Base-by-base conservation (phyloP, 2,329 filamentous ascomycete species). In the Paecilomyces formosus region DNA sequence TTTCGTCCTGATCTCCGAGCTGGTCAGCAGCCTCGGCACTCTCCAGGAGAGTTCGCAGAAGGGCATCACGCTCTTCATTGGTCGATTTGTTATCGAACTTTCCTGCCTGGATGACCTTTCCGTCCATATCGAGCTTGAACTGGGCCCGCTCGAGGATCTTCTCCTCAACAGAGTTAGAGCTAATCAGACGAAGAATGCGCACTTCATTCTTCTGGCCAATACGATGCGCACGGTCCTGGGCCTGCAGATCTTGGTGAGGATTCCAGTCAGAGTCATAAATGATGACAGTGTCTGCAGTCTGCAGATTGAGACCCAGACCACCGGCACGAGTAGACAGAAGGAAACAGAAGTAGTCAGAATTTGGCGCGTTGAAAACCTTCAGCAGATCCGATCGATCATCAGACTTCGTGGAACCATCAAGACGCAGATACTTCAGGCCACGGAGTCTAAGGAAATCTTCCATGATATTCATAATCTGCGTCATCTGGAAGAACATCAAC, bases 231-330 rank as follows among this genome's bases (percentile, higher is more conserved):
- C 94, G 94, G 88, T 99, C 94, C 73, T 99, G 94, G 13, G 94
- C 94, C 75, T 99, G 94, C 76, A 99, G 81, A 89, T 99, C 94
- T 76, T 99, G 94, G 73, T 97, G 93, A 72, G 94, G 94, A 75
- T 99, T 99, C 94, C 94, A 99, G 79, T 99, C 94, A 0, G 94
- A 99, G 72, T 99, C 94, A 77, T 97, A 99, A 70, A 99, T 99
- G 76, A 99, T 97, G 78, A 99, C 94, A 1, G 94, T 99, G 75
- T 99, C 94, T 50, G 94, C 94, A 53, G 93, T 97, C 76, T 99
- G 94, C 73, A 99, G 76, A 70, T 99, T 99, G 65, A 99, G 83
- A 82, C 94, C 94, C 11, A 99, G 83, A 84, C 94, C 94, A 87
- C 94, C 94, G 62, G 94, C 94, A 81, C 94, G 93, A 24, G 94